Evolutionary conservation across 1,139 yeast species (phyloP), one percentile per base, ranked within the genome.

Genomic region (Debaryomyces sp.): DNA sequence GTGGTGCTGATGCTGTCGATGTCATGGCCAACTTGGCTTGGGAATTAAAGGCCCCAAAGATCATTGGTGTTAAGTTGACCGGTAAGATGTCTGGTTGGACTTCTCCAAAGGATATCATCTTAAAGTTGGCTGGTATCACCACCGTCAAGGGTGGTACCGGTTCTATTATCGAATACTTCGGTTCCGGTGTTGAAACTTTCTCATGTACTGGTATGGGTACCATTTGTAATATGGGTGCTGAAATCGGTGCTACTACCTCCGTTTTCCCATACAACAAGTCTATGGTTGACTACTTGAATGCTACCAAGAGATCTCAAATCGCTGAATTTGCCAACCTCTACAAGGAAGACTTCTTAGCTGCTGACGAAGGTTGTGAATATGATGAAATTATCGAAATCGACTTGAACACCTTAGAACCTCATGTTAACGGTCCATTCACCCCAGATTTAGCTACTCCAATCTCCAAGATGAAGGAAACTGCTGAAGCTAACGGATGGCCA

Each of bases 1-100:
- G 99, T 84, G 99, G 98, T 86, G 99, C 99, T 64, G 99, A 94
- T 74, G 98, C 98, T 59, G 98, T 94, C 65, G 98, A 94, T 75
- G 99, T 89, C 64, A 84, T 94, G 89, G 91, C 97, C 56, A 87
- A 87, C 70, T 80, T 89, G 64, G 87, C 99, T 57, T 94, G 98
- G 98, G 99, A 94, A 79, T 84, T 94, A 70, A 92, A 92, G 84
- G 98, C 98, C 61, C 99, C 99, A 71, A 92, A 92, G 82, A 84
- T 90, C 62, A 80, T 92, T 60, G 99, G 99, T 81, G 98, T 94
- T 65, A 90, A 92, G 78, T 85, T 94, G 67, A 90, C 96, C 62
- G 99, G 99, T 75, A 80, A 78, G 71, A 87, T 94, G 86, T 84
- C 85, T 68, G 98, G 98, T 62, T 94, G 99, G 99, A 86, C 97